Percentiles rank a stretch among this genome's conserved stretches.
These are phyloP conservation scores for Vishniacozyma victoriae DNA, from an alignment of 768 basidiomycete genomes.

Conservation along the genomic window DNA sequence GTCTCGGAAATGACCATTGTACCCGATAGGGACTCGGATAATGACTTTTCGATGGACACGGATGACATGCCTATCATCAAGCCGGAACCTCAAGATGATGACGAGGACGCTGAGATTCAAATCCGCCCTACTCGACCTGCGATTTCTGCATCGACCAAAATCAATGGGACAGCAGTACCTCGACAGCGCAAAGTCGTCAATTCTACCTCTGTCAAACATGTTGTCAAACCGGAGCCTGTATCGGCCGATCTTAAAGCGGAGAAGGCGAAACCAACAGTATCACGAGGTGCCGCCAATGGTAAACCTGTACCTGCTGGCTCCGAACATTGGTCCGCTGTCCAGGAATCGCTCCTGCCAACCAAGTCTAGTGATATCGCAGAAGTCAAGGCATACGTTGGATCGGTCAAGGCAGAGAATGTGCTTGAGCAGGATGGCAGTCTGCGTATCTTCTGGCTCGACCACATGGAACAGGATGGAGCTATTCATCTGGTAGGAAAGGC, in stretches of 20 bases:
- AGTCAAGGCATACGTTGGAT: constrained; percentile 26
- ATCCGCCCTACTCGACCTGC: constrained; percentile 28
- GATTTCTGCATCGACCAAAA: constrained; percentile 17
- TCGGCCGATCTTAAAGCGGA: constrained; percentile 17
- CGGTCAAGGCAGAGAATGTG: constrained; percentile 47
- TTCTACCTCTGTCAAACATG: constrained; percentile 36
- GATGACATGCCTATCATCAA: constrained; percentile 19
- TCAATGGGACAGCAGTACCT: constrained; percentile 18
- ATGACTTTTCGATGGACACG: constrained; percentile 27
- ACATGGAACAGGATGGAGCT: constrained; percentile 72
- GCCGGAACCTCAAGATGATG: constrained; percentile 23
- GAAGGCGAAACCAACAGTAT: constrained; percentile 4
- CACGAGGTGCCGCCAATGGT: constrained; percentile 6
- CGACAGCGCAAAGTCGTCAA: constrained; percentile 27
- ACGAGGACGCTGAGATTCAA: constrained; percentile 33
- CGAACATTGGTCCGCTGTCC: constrained; percentile 34
- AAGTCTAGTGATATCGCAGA: constrained; percentile 28
- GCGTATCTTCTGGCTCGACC: constrained; percentile 93
- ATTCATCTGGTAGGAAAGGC: constrained; percentile 89
- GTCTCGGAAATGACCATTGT: constrained; percentile 29
- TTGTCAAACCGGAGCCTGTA: constrained; percentile 25
- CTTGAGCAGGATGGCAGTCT: constrained; percentile 79
- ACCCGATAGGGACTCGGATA: constrained; percentile 22
- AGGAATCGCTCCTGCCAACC: constrained; percentile 22
- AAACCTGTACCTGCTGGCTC: constrained; percentile 19